Conservation (phyloP, 768 basidiomycete species). For the Tulasnella sp. region DNA sequence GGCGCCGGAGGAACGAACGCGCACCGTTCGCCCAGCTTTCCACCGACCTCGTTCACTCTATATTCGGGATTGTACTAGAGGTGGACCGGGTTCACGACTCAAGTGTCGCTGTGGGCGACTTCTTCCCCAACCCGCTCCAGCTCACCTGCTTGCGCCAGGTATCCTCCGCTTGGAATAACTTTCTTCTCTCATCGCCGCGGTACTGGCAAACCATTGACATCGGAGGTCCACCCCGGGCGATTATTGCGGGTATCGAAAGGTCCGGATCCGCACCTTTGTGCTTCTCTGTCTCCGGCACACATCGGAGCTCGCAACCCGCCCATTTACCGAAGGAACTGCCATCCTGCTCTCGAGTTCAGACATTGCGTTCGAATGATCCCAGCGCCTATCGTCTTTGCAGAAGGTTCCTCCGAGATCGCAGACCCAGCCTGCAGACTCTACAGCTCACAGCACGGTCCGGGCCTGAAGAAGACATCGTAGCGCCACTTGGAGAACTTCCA, state of each 20-base stretch:
- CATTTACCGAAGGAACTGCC: too few relatives aligned
- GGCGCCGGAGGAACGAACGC: too few relatives aligned
- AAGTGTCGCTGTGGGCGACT: too few relatives aligned
- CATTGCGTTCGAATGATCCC: too few relatives aligned
- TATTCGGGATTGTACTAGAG: neutral
- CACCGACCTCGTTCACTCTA: neutral
- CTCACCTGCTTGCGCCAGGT: neutral
- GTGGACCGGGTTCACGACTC: neutral
- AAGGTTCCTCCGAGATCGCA: neutral
- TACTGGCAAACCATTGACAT: neutral
- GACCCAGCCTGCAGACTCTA: neutral
- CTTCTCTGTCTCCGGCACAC: too few relatives aligned
- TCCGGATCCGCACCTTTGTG: too few relatives aligned
- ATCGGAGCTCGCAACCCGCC: too few relatives aligned
- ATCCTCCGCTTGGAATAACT: neutral
- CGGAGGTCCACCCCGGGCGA: neutral
- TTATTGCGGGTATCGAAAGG: too few relatives aligned
- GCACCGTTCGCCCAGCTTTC: neutral
- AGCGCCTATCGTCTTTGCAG: too few relatives aligned
- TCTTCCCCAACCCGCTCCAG: too few relatives aligned
- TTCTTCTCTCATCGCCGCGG: neutral
- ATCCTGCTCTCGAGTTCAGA: neutral
- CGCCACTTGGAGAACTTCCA: neutral
- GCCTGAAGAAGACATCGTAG: neutral
- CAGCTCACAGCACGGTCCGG: neutral